A percentile compares a stretch with the other conserved stretches of the same genome.
phyloP scores from a whole-genome alignment of 2,329 filamentous ascomycete genomes.

The Fusarium mundagurra region DNA sequence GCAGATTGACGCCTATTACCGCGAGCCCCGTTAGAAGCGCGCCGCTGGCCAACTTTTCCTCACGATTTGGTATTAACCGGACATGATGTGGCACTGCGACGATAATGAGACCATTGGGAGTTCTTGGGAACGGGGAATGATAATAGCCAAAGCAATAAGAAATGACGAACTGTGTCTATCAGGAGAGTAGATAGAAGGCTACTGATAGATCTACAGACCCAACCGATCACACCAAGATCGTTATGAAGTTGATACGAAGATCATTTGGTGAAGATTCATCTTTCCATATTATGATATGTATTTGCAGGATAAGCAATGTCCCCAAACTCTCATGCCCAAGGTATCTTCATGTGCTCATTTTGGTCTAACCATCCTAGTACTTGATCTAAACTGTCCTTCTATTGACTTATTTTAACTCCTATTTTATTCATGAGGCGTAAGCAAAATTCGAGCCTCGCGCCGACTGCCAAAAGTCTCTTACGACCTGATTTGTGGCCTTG shows the following conservation, averaged over 20 bases:
- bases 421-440: slow-evolving; percentile 61
- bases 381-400: not conserved
- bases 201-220: not conserved
- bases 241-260: not conserved
- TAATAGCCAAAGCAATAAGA: not conserved
- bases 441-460: slow-evolving; percentile 70
- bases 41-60: slow-evolving; percentile 77
- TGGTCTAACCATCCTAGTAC: not conserved
- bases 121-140: not conserved
- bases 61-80: slow-evolving; percentile 73
- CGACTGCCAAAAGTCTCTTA: slow-evolving; percentile 78
- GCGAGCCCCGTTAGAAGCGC: slow-evolving; percentile 68
- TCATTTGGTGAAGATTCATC: not conserved
- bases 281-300: not conserved
- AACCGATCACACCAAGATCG: not conserved
- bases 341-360: not conserved
- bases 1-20: slow-evolving; percentile 71
- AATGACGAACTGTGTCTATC: not conserved
- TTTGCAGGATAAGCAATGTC: not conserved
- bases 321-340: not conserved
- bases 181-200: not conserved
- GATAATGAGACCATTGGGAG: slow-evolving; percentile 3
- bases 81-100: slow-evolving; percentile 20
- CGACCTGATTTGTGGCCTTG: slow-evolving; percentile 71
- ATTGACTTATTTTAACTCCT: not conserved